Conservation (phyloP, 1,139 yeast genomes). For the Pichia sp. region DNA sequence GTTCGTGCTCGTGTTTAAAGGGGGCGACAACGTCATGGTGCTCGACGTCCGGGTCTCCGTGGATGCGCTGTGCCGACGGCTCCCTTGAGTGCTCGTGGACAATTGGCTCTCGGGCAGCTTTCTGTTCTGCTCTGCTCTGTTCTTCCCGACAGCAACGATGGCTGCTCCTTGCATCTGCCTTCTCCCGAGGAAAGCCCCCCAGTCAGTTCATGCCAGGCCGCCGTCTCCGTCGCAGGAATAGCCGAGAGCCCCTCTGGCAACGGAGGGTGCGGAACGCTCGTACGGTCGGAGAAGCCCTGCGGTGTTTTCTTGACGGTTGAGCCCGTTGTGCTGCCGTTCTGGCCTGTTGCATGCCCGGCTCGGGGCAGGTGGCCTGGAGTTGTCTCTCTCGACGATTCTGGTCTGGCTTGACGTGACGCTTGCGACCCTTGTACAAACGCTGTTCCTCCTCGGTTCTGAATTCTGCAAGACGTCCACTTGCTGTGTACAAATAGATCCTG, state of each 20-base stretch:
- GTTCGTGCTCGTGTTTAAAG: neutral
- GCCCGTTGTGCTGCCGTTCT: too few species aligned
- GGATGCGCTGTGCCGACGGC: neutral
- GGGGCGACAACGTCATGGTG: constrained; percentile 2
- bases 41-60: neutral
- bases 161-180: too few species aligned
- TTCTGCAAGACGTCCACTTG: too few species aligned
- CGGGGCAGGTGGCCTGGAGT: too few species aligned
- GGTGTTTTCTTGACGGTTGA: neutral
- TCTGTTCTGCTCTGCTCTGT: neutral
- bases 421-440: too few species aligned
- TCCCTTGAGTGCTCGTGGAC: neutral
- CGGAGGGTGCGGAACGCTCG: neutral
- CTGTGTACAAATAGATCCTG: too few species aligned
- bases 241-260: neutral
- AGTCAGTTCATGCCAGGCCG: neutral
- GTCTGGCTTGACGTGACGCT: too few species aligned
- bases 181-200: too few species aligned
- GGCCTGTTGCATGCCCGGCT: too few species aligned
- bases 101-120: neutral
- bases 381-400: too few species aligned
- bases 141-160: neutral
- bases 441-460: too few species aligned
- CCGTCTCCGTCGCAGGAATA: neutral
- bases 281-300: neutral